Conservation (phyloP, 306 rosid genomes). For the Begonia fuchsioides region DNA sequence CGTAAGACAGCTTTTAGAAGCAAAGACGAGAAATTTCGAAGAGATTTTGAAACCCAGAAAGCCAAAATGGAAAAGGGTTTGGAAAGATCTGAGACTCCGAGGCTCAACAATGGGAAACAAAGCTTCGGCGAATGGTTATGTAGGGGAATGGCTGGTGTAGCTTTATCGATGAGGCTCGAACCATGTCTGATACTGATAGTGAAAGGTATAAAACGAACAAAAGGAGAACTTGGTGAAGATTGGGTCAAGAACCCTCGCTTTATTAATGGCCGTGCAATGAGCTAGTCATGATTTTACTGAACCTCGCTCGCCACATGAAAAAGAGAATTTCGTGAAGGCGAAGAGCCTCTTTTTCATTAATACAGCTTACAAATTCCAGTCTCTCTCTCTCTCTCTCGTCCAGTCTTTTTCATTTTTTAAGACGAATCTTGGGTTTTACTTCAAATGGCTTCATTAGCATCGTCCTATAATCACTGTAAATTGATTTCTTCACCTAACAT, state of each 20-base stretch:
- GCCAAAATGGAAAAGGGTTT: constrained; percentile 32
- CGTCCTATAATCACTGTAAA: constrained; percentile 2
- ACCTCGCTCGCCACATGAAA: constrained; percentile 32
- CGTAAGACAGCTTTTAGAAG: constrained; percentile 27
- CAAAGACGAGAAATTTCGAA: constrained; percentile 27
- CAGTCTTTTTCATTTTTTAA: too few relatives aligned
- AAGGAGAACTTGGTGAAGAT: constrained; percentile 2
- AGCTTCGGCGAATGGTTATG: constrained; percentile 34
- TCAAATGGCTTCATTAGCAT: constrained; percentile 12
- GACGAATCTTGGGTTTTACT: background rate
- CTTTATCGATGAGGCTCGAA: constrained; percentile 48
- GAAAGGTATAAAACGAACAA: constrained; percentile 17
- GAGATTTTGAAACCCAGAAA: constrained; percentile 44
- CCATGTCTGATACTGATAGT: constrained; percentile 36
- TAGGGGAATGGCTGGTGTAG: constrained; percentile 28
- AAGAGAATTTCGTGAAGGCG: constrained; percentile 7
- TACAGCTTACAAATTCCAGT: background rate
- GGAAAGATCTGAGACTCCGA: constrained; percentile 13
- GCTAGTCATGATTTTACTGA: constrained; percentile 21
- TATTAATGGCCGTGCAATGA: constrained; percentile 10
- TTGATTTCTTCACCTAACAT: background rate
- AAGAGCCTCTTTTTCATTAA: constrained; percentile 6
- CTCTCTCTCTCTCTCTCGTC: constrained; percentile 2
- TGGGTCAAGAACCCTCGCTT: constrained; percentile 6
- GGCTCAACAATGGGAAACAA: constrained; percentile 28